A percentile compares a stretch with the other conserved stretches of the same genome.
phyloP scores from a whole-genome alignment of 1,284 basidiomycete genomes.

The Irpex sp. region DNA sequence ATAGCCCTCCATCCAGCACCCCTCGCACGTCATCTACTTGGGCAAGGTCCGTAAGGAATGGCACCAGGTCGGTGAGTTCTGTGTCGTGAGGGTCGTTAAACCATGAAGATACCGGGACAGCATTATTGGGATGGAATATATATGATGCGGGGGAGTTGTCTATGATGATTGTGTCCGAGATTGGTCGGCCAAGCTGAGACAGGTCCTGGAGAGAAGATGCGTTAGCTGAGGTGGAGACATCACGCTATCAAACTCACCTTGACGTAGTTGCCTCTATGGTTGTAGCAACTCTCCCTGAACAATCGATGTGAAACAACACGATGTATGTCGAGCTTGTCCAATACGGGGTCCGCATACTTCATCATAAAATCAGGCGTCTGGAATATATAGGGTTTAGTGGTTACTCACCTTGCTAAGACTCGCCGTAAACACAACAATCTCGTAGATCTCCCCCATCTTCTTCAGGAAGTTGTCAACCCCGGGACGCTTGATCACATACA shows the following conservation, averaged over 20 bases:
- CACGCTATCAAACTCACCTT: conserved; percentile 56
- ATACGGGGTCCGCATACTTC: conserved; percentile 95
- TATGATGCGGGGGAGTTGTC: conserved; percentile 99
- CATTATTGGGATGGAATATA: conserved; percentile 99
- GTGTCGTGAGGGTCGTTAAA: conserved; percentile 99
- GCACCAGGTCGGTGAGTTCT: conserved; percentile 90
- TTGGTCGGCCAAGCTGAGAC: conserved; percentile 91
- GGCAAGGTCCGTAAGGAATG: conserved; percentile 87
- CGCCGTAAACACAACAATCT: conserved; percentile 97
- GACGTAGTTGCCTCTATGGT: conserved; percentile 98
- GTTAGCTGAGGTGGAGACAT: not conserved
- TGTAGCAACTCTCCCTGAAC: conserved; percentile 98
- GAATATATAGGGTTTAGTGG: not conserved
- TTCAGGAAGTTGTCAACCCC: conserved; percentile 96
- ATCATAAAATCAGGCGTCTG: not conserved
- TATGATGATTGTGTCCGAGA: conserved; percentile 92
- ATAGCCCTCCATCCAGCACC: conserved; percentile 46
- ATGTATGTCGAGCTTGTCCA: conserved; percentile 94
- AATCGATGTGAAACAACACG: conserved; percentile 90
- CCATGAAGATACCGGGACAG: conserved; percentile 98
- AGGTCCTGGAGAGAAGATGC: conserved; percentile 63
- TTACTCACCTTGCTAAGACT: conserved; percentile 83
- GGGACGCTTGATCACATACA: conserved; percentile 98
- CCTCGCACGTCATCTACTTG: conserved; percentile 88
- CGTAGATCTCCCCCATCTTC: conserved; percentile 97